Evolutionary conservation across 352 stramenopile genomes (phyloP).

Genomic region (Phytophthora quininea): DNA sequence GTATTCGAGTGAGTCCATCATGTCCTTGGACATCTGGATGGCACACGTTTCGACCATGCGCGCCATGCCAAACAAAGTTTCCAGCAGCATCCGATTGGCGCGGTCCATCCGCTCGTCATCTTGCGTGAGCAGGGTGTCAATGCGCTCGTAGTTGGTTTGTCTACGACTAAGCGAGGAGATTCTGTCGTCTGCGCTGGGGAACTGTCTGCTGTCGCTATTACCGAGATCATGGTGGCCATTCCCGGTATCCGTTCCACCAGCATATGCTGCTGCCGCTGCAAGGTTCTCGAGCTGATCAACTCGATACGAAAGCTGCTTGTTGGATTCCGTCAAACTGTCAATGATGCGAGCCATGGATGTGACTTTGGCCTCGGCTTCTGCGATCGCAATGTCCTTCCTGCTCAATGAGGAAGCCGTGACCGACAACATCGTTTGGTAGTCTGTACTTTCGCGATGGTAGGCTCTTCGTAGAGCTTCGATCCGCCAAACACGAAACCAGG

Average conservation of each 20-base stretch:
- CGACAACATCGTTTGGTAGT: constrained; percentile 85
- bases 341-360: constrained; percentile 79
- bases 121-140: constrained; percentile 55
- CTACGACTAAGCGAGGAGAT: constrained; percentile 14
- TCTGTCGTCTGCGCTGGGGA: background rate
- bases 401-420: constrained; percentile 76
- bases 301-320: constrained; percentile 64
- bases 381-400: constrained; percentile 78
- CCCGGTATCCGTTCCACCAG: constrained; percentile 12
- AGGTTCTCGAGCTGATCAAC: constrained; percentile 71
- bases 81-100: constrained; percentile 77
- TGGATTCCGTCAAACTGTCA: constrained; percentile 79
- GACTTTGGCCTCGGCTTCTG: constrained; percentile 65
- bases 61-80: constrained; percentile 85
- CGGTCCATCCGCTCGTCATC: constrained; percentile 69
- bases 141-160: constrained; percentile 55
- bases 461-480: constrained; percentile 69
- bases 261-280: constrained; percentile 30
- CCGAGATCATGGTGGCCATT: constrained; percentile 6
- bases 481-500: constrained; percentile 75
- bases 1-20: constrained; percentile 82
- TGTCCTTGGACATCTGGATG: constrained; percentile 86
- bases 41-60: constrained; percentile 83
- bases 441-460: constrained; percentile 77
- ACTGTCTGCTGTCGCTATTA: constrained; percentile 12